Base-by-base conservation (phyloP, 257 asterid genomes). In the Fraxinus pennsylvanica region DNA sequence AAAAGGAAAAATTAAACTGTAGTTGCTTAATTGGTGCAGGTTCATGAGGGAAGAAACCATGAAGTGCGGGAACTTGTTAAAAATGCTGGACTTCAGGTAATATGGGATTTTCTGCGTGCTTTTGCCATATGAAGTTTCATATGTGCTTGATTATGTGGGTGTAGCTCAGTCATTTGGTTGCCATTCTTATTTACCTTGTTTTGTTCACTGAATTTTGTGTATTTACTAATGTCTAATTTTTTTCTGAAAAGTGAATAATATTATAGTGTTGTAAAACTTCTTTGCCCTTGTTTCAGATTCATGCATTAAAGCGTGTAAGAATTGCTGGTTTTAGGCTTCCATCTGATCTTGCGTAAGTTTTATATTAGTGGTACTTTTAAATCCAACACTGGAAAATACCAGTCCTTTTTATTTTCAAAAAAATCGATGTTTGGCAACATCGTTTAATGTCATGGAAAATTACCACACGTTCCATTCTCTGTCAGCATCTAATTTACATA, bases 11-110 rank as follows among this genome's bases (percentile, higher is more conserved):
- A 17, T 52, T 57, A 6, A 32, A 68, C 36, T 75, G 30, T 66
- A 10, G 74, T 70, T 84, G 76, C 76, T 57, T 45, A 72, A 32
- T 76, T 74, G 78, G 19, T 77, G 76, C 89, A 96, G 99, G 97
- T 96, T 82, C 98, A 96, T 33, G 98, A 96, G 87, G 99, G 99
- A 84, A 89, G 99, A 87, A 91, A 93, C 82, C 99, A 89, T 81
- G 98, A 96, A 92, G 99, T 96, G 79, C 90, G 99, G 80, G 99
- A 96, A 87, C 94, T 96, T 76, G 96, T 96, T n/a, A 92, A 93
- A 87, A 82, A 83, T 85, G 99, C 99, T 78, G 99, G 97, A 80
- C 97, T 96, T 82, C 92, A 92, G 99, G 98, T 95, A 87, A n/a
- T 70, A 41, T 83, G 65, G 78, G 57, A 38, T 78, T 33, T 84